Evolutionary conservation across 169 alveolate species (phyloP).

Genomic region (Perkinsus marinus): DNA sequence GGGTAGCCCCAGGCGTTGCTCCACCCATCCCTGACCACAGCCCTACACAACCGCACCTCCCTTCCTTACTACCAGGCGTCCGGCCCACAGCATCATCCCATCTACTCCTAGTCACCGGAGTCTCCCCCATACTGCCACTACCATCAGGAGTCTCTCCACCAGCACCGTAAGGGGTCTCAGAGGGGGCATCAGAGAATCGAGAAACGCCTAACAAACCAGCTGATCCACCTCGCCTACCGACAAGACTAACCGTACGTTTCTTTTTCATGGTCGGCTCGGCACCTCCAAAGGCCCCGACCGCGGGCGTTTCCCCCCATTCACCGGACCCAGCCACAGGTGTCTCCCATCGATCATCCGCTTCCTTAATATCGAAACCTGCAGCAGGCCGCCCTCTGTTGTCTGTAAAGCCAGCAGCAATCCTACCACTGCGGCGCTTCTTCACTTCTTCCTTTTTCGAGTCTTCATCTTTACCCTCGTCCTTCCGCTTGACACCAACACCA

Average conservation of each 20-base stretch:
- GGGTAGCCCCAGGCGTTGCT: constrained; percentile 52
- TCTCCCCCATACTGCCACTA: constrained; percentile 7
- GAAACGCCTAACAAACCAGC: constrained; percentile 5
- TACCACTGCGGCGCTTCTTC: constrained; percentile 22
- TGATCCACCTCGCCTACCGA: too few species aligned
- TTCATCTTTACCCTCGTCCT: constrained; percentile 2
- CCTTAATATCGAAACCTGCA: background rate
- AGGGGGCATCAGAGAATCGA: constrained; percentile 33
- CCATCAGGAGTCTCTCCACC: constrained; percentile 18
- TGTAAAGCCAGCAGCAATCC: constrained; percentile 16
- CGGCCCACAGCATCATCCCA: background rate
- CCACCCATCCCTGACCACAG: too few species aligned
- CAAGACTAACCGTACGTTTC: background rate
- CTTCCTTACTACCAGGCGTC: background rate
- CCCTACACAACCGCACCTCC: too few species aligned
- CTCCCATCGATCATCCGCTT: background rate
- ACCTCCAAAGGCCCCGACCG: background rate
- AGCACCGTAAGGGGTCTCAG: too few species aligned
- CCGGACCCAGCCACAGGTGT: constrained; percentile 32
- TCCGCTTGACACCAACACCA: background rate
- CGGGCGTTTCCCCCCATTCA: constrained; percentile 37
- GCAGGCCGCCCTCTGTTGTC: background rate
- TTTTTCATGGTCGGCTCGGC: background rate
- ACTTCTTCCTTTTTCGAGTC: constrained; percentile 11
- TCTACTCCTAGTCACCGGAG: background rate